A percentile compares a stretch with the other conserved stretches of the same genome.
These are phyloP conservation scores for Bacidia rubella DNA, from an alignment of 495 filamentous ascomycete genomes.

Conservation along the genomic window DNA sequence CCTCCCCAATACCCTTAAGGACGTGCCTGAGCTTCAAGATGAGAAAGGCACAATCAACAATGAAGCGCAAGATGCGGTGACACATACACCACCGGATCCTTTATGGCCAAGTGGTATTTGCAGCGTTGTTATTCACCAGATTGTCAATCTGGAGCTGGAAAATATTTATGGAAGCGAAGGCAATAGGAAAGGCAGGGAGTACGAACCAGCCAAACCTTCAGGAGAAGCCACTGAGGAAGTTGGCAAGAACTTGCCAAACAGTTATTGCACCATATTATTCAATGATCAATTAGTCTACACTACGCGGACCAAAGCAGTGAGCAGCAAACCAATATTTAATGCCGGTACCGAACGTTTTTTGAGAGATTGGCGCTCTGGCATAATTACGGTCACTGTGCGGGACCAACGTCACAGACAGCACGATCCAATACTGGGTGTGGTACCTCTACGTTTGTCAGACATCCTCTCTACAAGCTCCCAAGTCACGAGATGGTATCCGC, in stretches of 20 bases:
- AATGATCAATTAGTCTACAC: slow-evolving; percentile 90
- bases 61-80: slow-evolving; percentile 65
- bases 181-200: slow-evolving; percentile 67
- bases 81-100: slow-evolving; percentile 84
- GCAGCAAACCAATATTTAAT: slow-evolving; percentile 90
- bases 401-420: slow-evolving; percentile 83
- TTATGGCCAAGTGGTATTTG: slow-evolving; percentile 84
- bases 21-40: slow-evolving; percentile 70
- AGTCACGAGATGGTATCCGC: slow-evolving; percentile 54
- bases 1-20: slow-evolving; percentile 56
- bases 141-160: slow-evolving; percentile 79
- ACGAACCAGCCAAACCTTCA: slow-evolving; percentile 74
- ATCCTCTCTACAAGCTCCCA: slow-evolving; percentile 76
- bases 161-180: slow-evolving; percentile 60
- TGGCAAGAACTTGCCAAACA: slow-evolving; percentile 62
- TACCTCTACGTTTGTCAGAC: slow-evolving; percentile 75
- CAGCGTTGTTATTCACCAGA: slow-evolving; percentile 77
- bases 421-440: slow-evolving; percentile 84
- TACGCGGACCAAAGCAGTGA: slow-evolving; percentile 80
- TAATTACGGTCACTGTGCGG: slow-evolving; percentile 76
- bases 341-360: slow-evolving; percentile 89
- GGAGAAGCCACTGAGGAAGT: slow-evolving; percentile 75
- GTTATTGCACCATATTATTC: slow-evolving; percentile 80
- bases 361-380: slow-evolving; percentile 81
- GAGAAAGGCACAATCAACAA: slow-evolving; percentile 71